Percentiles rank a stretch among this genome's conserved stretches.
phyloP scores from a whole-genome alignment of 2,329 filamentous ascomycete genomes.

The Penicillium capsulatum region DNA sequence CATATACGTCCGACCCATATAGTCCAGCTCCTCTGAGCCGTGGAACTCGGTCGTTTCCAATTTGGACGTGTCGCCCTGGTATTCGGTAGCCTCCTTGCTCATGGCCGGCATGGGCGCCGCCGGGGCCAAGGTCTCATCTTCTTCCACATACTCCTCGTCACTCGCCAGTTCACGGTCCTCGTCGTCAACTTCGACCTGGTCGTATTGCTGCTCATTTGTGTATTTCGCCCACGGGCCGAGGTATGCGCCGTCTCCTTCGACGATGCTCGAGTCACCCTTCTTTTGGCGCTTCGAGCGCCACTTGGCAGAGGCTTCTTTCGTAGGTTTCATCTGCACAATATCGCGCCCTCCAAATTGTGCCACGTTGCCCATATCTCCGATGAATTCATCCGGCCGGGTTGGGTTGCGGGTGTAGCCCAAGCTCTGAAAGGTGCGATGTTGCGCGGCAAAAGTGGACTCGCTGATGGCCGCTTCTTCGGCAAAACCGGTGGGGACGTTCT shows the following conservation, averaged over 20 bases:
- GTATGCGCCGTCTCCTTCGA: conserved; percentile 84
- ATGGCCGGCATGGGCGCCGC: conserved; percentile 45
- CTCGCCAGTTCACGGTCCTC: conserved; percentile 68
- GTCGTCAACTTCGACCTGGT: conserved; percentile 60
- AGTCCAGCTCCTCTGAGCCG: conserved; percentile 77
- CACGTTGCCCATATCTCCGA: conserved; percentile 47
- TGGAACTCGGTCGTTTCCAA: conserved; percentile 85
- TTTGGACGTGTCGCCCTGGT: conserved; percentile 53
- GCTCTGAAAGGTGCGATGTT: conserved; percentile 78
- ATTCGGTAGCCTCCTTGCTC: conserved; percentile 50
- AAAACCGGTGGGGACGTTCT: conserved; percentile 77
- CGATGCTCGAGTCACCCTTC: conserved; percentile 77
- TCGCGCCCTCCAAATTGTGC: conserved; percentile 47
- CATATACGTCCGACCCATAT: conserved; percentile 96
- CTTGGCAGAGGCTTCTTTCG: conserved; percentile 67
- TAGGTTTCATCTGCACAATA: conserved; percentile 53
- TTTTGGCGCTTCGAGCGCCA: conserved; percentile 72
- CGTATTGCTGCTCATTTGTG: conserved; percentile 65
- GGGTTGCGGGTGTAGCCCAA: conserved; percentile 52
- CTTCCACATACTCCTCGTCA: conserved; percentile 76
- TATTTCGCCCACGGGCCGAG: conserved; percentile 94
- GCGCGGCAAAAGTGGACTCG: conserved; percentile 82
- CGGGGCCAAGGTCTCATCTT: conserved; percentile 49
- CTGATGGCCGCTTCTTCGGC: conserved; percentile 86
- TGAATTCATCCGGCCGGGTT: conserved; percentile 39